Percentiles rank a stretch among this genome's conserved stretches.
Conservation (phyloP, 495 filamentous ascomycete genomes). For the Trichoderma orchidacearum region DNA sequence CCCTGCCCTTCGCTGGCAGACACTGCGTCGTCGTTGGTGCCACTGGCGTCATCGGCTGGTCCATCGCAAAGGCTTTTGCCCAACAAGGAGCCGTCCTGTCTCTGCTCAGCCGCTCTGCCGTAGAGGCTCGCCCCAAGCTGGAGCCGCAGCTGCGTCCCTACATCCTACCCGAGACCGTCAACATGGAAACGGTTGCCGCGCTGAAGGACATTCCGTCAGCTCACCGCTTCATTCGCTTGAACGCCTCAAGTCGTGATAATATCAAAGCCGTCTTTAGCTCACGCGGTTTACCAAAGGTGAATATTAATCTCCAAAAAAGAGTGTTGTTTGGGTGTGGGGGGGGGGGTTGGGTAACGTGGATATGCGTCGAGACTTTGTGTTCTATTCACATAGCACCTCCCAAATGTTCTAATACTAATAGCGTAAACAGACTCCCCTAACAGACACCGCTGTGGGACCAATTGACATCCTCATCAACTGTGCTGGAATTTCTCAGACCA, state of each 20-base stretch:
- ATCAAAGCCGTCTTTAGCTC: neutral
- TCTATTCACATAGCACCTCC: too few relatives aligned
- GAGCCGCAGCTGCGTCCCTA: constrained; percentile 3
- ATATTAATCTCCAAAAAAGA: neutral
- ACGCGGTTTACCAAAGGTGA: neutral
- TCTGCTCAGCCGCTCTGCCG: constrained; percentile 37
- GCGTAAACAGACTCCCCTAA: neutral
- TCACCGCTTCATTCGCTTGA: neutral
- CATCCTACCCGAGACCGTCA: constrained; percentile 27
- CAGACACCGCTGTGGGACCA: neutral
- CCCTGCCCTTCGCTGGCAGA: constrained; percentile 15
- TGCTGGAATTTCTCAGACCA: constrained; percentile 52
- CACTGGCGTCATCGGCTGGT: constrained; percentile 20
- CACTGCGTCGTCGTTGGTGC: constrained; percentile 25
- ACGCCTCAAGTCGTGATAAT: neutral
- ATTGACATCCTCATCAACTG: constrained; percentile 62
- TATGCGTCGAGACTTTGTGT: too few relatives aligned
- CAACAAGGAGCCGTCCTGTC: constrained; percentile 42
- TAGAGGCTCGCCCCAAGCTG: constrained; percentile 9
- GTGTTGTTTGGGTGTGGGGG: neutral
- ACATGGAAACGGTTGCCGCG: constrained; percentile 20
- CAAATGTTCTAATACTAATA: neutral
- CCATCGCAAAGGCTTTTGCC: constrained; percentile 55
- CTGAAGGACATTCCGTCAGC: constrained; percentile 15
- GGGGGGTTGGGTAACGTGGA: too few relatives aligned